phyloP scores from a whole-genome alignment of 2,329 filamentous ascomycete species.

The Aspergillus ibericus region DNA sequence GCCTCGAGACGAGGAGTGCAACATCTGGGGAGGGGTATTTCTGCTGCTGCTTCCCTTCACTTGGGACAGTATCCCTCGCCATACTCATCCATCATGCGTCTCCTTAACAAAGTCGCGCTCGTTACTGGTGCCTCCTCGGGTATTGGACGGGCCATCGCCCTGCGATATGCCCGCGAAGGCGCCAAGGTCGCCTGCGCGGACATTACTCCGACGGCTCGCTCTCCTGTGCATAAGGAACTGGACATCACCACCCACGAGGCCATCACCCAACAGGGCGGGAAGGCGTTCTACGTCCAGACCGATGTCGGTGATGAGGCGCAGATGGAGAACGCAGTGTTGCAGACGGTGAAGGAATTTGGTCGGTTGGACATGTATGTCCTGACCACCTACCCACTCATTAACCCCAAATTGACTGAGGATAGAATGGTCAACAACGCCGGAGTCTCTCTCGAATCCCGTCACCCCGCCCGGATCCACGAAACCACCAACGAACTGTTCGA shows the following conservation, averaged over 20 bases:
- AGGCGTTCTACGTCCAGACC: slow-evolving; percentile 45
- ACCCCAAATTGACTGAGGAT: background rate
- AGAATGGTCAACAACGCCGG: slow-evolving; percentile 55
- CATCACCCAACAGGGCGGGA: slow-evolving; percentile 36
- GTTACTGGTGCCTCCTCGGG: slow-evolving; percentile 51
- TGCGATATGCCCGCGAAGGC: slow-evolving; percentile 43
- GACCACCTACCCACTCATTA: background rate
- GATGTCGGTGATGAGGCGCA: slow-evolving; percentile 44
- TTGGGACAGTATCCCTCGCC: background rate
- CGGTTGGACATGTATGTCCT: slow-evolving; percentile 45
- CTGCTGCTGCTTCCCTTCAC: background rate
- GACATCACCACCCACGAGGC: slow-evolving; percentile 39
- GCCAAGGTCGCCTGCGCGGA: slow-evolving; percentile 47
- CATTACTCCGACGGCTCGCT: slow-evolving; percentile 21
- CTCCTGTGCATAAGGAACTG: slow-evolving; percentile 31
- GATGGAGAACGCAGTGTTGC: slow-evolving; percentile 40
- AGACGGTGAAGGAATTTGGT: slow-evolving; percentile 39
- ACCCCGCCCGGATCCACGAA: slow-evolving; percentile 46
- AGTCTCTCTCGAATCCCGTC: slow-evolving; percentile 41
- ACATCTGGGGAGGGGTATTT: no score
- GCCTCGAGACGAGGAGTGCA: background rate
- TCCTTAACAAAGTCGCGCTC: slow-evolving; percentile 39
- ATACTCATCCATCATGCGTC: slow-evolving; percentile 16
- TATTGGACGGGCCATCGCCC: slow-evolving; percentile 47
- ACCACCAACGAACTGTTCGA: slow-evolving; percentile 50